Evolutionary conservation across 202 grass and related monocot species (phyloP), one percentile per base, ranked within the genome.

Genomic region (Cymbopogon flexuosus): DNA sequence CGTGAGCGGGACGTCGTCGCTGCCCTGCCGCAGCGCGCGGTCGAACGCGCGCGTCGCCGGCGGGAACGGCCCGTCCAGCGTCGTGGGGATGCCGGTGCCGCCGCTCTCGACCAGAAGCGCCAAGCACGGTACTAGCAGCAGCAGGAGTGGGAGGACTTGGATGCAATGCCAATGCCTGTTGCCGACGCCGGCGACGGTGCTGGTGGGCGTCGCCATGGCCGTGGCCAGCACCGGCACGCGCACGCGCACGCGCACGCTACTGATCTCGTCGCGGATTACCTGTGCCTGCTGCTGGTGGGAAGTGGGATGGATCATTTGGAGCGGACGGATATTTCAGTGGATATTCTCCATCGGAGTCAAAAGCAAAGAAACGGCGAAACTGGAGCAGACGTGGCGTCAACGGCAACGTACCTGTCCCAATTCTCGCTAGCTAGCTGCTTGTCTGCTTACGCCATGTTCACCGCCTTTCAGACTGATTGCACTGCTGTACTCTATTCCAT

Each of bases 11-110:
- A 97, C 83, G 35, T 92, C 94, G 46, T 84, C 86, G 82, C 94
- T 97, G 21, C 94, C 94, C 70, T 46, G 87, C 68, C 94, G 87
- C 54, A 94, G 88, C 18, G 64, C 77, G 11, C 60, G 65, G 85
- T 97, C 94, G 75, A 94, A 76, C 47, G 75, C 87, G 37, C 72
- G 84, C 29, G 94, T 94, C 42, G 54, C 62, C 62, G 91, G 91
- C 62, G 37, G 19, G 73, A 94, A 94, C 33, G 91, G 91, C 13
- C 94, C 89, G 16, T 97, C 89, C 70, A 94, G 85, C 52, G 94
- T 97, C 5, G 94, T 94, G 36, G 91, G 89, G 45, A 94, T 87
- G 58, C 68, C 36, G 45, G 92, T 87, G 58, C 68, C 36, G 19
- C 15, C 70, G 79, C 51, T 16, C 3, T 47, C 47, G 1, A 31